Evolutionary conservation across 352 stramenopile genomes (phyloP), one percentile per base, ranked within the genome.

Genomic region (Phytophthora ohioensis): DNA sequence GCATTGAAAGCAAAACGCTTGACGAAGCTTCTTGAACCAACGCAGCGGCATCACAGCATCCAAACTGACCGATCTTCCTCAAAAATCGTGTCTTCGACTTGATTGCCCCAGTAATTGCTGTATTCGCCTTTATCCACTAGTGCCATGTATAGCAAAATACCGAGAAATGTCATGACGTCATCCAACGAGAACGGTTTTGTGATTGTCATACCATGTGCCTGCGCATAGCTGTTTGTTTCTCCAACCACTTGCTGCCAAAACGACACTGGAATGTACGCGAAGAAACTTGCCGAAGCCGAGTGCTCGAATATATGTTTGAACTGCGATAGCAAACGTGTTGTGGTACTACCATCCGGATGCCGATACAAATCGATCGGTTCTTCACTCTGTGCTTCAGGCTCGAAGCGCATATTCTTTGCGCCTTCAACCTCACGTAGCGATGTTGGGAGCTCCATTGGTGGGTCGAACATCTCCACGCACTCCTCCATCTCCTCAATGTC

Each of bases 231-330:
- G 41, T 74, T 74, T 8, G 58, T 78, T 48, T 78, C 60, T 12
- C 46, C 34, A 30, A 76, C 38, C 7, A 76, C 67, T 63, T 75
- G 67, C 46, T 71, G 69, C 59, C 71, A 76, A 35, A 70, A 79
- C 13, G 57, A 73, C 2, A 73, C 5, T 4, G 71, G 71, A 12
- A 71, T 46, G 42, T 71, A 79, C 27, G 58, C 58, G 30, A 73
- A 75, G 62, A 75, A 75, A 11, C 71, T 79, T 3, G 62, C 64
- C 9, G 38, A 61, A 46, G 62, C 67, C 27, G 70, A 77, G 49
- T 73, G 64, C 45, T 78, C 42, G 27, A 78, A 73, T 13, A 73
- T 11, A 53, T 64, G 34, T 10, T 35, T 57, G 48, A 55, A 70
- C n/a, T 67, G 53, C 21, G 21, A 2, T 27, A 27, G 21, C 21